Evolutionary conservation across 305 asterid genomes (phyloP).

Genomic region (Fraxinus platypoda): DNA sequence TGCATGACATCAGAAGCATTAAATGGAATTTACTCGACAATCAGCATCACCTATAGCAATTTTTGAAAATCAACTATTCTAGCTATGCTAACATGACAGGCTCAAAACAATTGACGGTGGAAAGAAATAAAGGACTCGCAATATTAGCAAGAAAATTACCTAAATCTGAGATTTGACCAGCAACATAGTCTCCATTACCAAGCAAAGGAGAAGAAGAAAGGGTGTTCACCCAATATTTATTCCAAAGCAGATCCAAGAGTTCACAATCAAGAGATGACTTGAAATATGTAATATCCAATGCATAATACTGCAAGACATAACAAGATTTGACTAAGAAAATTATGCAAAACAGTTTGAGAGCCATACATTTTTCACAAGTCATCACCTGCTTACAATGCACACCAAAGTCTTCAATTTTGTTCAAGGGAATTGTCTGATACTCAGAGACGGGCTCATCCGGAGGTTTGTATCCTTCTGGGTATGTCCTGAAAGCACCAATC

Average conservation of each 20-base stretch:
- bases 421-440: conserved; percentile 94
- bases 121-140: conserved; percentile 7
- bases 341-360: conserved; percentile 4
- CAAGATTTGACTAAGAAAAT: conserved; percentile 7
- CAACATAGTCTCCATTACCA: conserved; percentile 95
- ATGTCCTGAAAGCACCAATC: conserved; percentile 97
- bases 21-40: not conserved
- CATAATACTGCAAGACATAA: conserved; percentile 67
- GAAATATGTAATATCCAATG: conserved; percentile 90
- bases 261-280: conserved; percentile 88
- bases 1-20: conserved; percentile 32
- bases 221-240: conserved; percentile 97
- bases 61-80: conserved; percentile 1
- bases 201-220: conserved; percentile 97
- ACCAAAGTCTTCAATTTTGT: conserved; percentile 97
- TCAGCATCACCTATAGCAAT: not conserved
- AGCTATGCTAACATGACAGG: conserved; percentile 10
- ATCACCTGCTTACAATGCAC: conserved; percentile 96
- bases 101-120: conserved; percentile 12
- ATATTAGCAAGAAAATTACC: conserved; percentile 42
- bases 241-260: conserved; percentile 92
- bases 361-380: not conserved
- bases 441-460: conserved; percentile 92
- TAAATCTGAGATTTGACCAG: conserved; percentile 94
- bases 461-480: conserved; percentile 93